A percentile compares a stretch with the other conserved stretches of the same genome.
Evolutionary conservation across 2,329 filamentous ascomycete genomes (phyloP).

Genomic region (Sclerotinia sclerotiorum): DNA sequence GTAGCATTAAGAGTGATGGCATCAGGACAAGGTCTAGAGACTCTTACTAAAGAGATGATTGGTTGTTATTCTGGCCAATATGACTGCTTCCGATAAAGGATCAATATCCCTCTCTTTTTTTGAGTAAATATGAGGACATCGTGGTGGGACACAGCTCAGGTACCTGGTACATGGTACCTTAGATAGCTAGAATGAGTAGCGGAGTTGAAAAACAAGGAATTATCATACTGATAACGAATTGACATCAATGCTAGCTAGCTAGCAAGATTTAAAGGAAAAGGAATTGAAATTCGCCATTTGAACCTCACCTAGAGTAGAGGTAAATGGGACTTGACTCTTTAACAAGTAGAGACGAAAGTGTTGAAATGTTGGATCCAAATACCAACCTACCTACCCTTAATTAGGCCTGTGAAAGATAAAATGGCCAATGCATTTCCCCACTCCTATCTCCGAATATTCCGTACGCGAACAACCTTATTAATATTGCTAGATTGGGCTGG

Average conservation of each 20-base stretch:
- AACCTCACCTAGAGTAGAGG: background rate
- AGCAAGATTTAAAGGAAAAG: background rate
- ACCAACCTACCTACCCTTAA: too few relatives aligned
- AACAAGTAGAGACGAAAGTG: too few relatives aligned
- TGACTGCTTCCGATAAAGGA: background rate
- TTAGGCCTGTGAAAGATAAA: slow-evolving; percentile 19
- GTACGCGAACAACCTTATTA: background rate
- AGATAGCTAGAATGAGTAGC: too few relatives aligned
- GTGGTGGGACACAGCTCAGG: slow-evolving; percentile 34
- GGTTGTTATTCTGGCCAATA: background rate
- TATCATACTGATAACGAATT: slow-evolving; percentile 30
- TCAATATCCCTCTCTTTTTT: background rate
- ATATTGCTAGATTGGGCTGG: background rate
- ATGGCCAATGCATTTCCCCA: background rate
- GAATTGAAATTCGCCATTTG: background rate
- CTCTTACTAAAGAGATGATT: slow-evolving; percentile 15
- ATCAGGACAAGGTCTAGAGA: background rate
- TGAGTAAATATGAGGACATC: slow-evolving; percentile 30
- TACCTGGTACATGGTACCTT: slow-evolving; percentile 10
- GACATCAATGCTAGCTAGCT: slow-evolving; percentile 3
- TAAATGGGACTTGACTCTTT: slow-evolving; percentile 25
- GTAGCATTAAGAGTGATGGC: background rate
- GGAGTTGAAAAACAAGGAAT: slow-evolving; percentile 23
- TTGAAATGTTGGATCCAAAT: too few relatives aligned
- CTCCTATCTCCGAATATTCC: background rate